These are phyloP conservation scores for Suillus lakei DNA, from an alignment of 768 basidiomycete species.

Conservation along the genomic window DNA sequence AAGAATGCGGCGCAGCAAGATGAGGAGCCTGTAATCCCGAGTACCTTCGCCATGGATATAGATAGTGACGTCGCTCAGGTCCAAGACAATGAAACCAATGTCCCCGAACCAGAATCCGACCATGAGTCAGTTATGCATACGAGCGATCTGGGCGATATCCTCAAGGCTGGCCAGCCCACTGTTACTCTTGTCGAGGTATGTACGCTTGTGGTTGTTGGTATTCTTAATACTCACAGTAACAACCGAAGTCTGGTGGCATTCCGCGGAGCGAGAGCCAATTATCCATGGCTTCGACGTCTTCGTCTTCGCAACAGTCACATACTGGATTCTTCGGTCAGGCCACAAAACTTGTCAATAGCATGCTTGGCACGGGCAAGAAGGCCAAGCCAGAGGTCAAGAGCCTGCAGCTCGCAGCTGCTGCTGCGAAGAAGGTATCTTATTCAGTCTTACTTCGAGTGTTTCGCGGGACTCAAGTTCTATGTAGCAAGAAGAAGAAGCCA, in stretches of 20 bases:
- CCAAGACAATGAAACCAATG: slow-evolving; percentile 11
- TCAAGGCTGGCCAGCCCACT: slow-evolving; percentile 42
- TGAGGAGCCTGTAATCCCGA: slow-evolving; percentile 1
- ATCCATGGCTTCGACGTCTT: slow-evolving; percentile 52
- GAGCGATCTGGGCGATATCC: slow-evolving; percentile 44
- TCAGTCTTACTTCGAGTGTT: slow-evolving; percentile 5
- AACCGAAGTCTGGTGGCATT: slow-evolving; percentile 21
- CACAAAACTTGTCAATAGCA: slow-evolving; percentile 66
- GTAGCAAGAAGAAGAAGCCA: slow-evolving; percentile 89
- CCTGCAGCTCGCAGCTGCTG: slow-evolving; percentile 78
- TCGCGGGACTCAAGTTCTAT: slow-evolving; percentile 12
- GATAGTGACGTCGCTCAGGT: slow-evolving; percentile 21
- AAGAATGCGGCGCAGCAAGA: slow-evolving; percentile 11
- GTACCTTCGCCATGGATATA: slow-evolving; percentile 14
- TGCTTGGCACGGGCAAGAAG: slow-evolving; percentile 74
- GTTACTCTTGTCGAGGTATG: slow-evolving; percentile 49
- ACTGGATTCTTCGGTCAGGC: slow-evolving; percentile 73
- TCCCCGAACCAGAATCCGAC: slow-evolving; percentile 43
- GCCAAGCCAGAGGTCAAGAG: slow-evolving; percentile 80
- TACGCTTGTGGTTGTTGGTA: slow-evolving; percentile 15
- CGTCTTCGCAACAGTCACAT: slow-evolving; percentile 44
- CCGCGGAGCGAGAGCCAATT: slow-evolving; percentile 56
- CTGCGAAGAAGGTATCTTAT: slow-evolving; percentile 82
- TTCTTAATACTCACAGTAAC: slow-evolving; percentile 9
- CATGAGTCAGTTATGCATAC: slow-evolving; percentile 37